Evolutionary conservation across 2,329 filamentous ascomycete genomes (phyloP).

Genomic region (Exophiala sp.): DNA sequence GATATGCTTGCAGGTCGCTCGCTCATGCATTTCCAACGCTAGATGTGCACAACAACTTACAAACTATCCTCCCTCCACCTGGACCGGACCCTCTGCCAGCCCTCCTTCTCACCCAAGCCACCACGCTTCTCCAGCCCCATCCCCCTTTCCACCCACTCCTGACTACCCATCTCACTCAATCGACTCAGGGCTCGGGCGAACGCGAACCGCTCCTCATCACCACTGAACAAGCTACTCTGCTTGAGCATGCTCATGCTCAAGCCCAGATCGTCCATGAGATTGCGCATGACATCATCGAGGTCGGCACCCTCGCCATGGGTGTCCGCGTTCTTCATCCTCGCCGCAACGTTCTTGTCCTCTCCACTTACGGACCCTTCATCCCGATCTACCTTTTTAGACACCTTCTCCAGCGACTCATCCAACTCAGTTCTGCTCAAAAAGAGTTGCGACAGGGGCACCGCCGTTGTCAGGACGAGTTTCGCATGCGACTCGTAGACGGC

Average conservation of each 20-base stretch:
- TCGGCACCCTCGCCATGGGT: slow-evolving; percentile 47
- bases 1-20: no score
- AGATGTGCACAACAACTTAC: slow-evolving; percentile 25
- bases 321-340: slow-evolving; percentile 41
- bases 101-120: slow-evolving; percentile 45
- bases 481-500: slow-evolving; percentile 89
- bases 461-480: slow-evolving; percentile 92
- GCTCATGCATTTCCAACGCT: not conserved
- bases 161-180: slow-evolving; percentile 86
- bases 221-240: slow-evolving; percentile 80
- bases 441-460: slow-evolving; percentile 76
- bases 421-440: slow-evolving; percentile 75
- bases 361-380: slow-evolving; percentile 18
- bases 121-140: slow-evolving; percentile 46
- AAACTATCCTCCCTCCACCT: slow-evolving; percentile 50
- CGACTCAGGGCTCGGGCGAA: slow-evolving; percentile 85
- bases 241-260: slow-evolving; percentile 82
- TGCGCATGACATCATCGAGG: slow-evolving; percentile 68
- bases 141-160: slow-evolving; percentile 88
- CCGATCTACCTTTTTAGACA: slow-evolving; percentile 30
- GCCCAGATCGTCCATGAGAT: slow-evolving; percentile 82
- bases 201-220: slow-evolving; percentile 94
- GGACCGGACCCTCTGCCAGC: slow-evolving; percentile 48
- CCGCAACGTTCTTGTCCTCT: slow-evolving; percentile 30
- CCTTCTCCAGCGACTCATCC: slow-evolving; percentile 52